phyloP scores from a whole-genome alignment of 495 filamentous ascomycete genomes.

The Pyrenula massariospora region DNA sequence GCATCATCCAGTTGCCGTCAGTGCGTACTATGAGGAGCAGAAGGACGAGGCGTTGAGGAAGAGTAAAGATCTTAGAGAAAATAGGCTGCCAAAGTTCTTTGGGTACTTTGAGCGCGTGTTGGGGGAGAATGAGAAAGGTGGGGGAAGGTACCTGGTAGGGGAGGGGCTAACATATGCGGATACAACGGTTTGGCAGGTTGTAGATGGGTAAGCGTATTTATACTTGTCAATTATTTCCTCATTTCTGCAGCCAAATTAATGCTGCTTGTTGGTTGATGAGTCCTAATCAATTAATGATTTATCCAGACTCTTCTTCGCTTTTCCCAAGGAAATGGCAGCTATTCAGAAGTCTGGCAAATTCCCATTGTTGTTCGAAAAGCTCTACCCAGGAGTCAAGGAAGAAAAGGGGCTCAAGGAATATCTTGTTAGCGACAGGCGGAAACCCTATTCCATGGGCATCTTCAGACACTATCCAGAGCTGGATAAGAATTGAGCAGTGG shows the following conservation, averaged over 20 bases:
- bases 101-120: conserved; percentile 53
- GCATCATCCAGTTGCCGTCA: conserved; percentile 49
- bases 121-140: conserved; percentile 29
- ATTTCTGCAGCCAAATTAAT: conserved; percentile 1
- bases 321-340: conserved; percentile 45
- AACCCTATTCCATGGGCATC: conserved; percentile 42
- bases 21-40: conserved; percentile 56
- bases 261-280: too few relatives aligned
- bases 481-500: conserved; percentile 20
- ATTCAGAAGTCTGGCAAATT: conserved; percentile 34
- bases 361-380: conserved; percentile 33
- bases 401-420: conserved; percentile 45
- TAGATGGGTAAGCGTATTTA: conserved; percentile 27
- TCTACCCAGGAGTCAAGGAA: conserved; percentile 42
- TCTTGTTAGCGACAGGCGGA: conserved; percentile 42
- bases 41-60: conserved; percentile 42
- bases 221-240: conserved; percentile 1
- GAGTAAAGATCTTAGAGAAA: conserved; percentile 37
- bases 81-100: conserved; percentile 54
- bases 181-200: conserved; percentile 53
- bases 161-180: conserved; percentile 52
- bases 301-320: conserved; percentile 44
- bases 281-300: too few relatives aligned
- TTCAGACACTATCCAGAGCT: conserved; percentile 54
- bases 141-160: conserved; percentile 48